Base-by-base conservation (phyloP, 2,329 filamentous ascomycete species). In the Verticillium zaregamsianum region DNA sequence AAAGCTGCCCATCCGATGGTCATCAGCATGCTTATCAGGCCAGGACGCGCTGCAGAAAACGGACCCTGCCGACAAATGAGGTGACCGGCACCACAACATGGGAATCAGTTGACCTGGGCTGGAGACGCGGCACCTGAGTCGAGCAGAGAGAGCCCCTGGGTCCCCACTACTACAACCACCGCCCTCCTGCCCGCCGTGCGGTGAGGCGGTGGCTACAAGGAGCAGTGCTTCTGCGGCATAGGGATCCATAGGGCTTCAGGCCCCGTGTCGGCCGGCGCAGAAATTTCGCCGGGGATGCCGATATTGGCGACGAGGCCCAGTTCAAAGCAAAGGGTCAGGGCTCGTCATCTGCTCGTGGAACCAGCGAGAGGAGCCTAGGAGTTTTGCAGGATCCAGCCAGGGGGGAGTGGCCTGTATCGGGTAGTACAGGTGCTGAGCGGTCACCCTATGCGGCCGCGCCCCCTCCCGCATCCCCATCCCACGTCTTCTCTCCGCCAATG, bases 401-500 rank as follows among this genome's bases (percentile, higher is more conserved):
- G 55, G 52, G 39, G 45, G 57, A 60, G 54, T 64, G 63, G 63
- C 61, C 58, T 64, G 63, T 61, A 61, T 60, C 59, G 55, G 62
- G 55, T 59, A 61, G 61, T 40, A 52, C 63, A 60, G 32, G 63
- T 28, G 59, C 62, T 65, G 62, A 55, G 59, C 63, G 62, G 57
- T 49, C 59, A 60, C 62, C 57, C 63, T 59, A 63, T 65, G 49
- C 55, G 59, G 59, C 55, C 52, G 63, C 63, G 63, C 59, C 55
- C 37, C 61, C 52, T 39, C 60, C 55, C 58, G 20, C 45, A 52
- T 52, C 45, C 45, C 45, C 45, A 52, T 52, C 45, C 45, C 45
- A 52, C 57, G 64, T 54, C 56, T 33, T 52, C 52, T 58, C 61
- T 63, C 64, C 64, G 63, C 64, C 64, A 66, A 61, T 65, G 63